Base-by-base conservation (phyloP, 176 grass and related monocot species). In the Bothriochloa decipiens region DNA sequence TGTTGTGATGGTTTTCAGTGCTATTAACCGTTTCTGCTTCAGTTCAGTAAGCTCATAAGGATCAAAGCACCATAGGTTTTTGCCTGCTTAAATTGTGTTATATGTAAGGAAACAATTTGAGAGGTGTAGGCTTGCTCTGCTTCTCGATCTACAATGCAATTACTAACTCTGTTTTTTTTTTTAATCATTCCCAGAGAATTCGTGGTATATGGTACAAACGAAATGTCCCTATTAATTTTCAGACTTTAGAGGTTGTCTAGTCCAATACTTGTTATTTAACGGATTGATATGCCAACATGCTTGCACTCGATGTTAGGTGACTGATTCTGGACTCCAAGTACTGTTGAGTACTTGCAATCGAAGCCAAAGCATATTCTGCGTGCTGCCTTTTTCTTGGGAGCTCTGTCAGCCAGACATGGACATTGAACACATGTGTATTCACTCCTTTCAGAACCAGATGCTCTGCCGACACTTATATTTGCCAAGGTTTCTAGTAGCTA, bases 361-460 rank as follows among this genome's bases (percentile, higher is more conserved):
- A 93, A 95, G 92, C 90, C 40, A 94, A 80, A 89, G 84, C 75
- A 81, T 50, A 64, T 17, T 74, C 88, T 91, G 20, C 40, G 26
- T 83, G 23, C 72, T 87, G 33, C 71, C 88, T 82, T 91, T 81
- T 84, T 84, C 85, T 88, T 49, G 84, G 74, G 62, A 91, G 77
- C 53, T 58, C 75, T 77, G 58, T 75, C 32, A 37, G 47, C 65
- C 17, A 69, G 22, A 70, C 65, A 81, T 39, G 15, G 79, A 81
- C 79, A 57, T 37, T 53, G 15, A 66, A 81, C 79, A 55, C 45
- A 68, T 35, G 13, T 9, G 3, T 65, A 65, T 29, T 43, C 8
- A 22, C 15, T 28, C 26, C 39, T 45, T 78, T 39, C 52, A 8
- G 33, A 50, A 16, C 29, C n/a, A 2, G 7, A 43, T 32, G 61